Percentiles rank a stretch among this genome's conserved stretches.
Evolutionary conservation across 2,329 filamentous ascomycete genomes (phyloP).

Genomic region (Calonectria multiphialidica): DNA sequence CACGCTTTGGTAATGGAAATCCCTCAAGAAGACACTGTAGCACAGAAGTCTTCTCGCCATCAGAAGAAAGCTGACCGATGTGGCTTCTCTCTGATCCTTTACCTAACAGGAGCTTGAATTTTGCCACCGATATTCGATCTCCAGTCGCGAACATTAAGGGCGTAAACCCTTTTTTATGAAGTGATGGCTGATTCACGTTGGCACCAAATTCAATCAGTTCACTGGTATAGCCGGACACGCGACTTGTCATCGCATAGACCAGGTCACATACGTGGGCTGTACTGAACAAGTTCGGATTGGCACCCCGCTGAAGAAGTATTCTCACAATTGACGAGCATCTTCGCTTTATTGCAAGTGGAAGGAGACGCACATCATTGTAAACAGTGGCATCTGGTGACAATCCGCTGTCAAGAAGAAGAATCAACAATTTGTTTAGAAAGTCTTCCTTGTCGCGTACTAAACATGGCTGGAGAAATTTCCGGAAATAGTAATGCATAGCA

Average conservation of each 20-base stretch:
- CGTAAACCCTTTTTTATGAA: not conserved
- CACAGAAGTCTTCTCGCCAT: not conserved
- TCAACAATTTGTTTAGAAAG: not conserved
- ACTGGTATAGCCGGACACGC: not conserved
- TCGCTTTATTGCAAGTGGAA: not conserved
- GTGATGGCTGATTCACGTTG: constrained; percentile 2
- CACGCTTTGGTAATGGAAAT: too few species aligned
- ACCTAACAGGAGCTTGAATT: not conserved
- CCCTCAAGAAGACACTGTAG: constrained; percentile 21
- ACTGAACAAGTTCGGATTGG: not conserved
- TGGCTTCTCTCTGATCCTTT: not conserved
- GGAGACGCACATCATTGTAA: not conserved
- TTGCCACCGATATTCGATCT: not conserved
- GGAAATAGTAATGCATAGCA: not conserved
- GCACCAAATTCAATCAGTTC: not conserved
- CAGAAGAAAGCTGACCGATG: not conserved
- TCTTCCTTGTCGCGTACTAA: too few species aligned
- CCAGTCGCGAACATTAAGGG: constrained; percentile 23
- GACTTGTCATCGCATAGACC: not conserved
- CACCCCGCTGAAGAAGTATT: not conserved
- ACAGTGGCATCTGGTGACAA: not conserved
- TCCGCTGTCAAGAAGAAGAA: not conserved
- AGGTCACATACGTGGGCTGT: not conserved
- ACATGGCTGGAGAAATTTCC: too few species aligned
- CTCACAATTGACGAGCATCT: not conserved